phyloP scores from a whole-genome alignment of 1,284 basidiomycete genomes.

The Gymnopus androsaceus region DNA sequence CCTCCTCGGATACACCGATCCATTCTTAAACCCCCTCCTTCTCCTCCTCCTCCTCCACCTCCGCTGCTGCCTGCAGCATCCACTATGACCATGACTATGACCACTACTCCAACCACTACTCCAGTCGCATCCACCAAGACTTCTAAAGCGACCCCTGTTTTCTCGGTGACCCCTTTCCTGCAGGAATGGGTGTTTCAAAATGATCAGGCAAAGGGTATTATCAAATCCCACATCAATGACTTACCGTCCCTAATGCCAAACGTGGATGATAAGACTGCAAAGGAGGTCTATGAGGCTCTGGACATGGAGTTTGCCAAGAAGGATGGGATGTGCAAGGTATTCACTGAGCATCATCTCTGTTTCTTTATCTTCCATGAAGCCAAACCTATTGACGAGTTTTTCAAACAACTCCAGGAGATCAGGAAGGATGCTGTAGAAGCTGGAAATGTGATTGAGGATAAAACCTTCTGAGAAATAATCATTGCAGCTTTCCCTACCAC shows the following conservation, averaged over 20 bases:
- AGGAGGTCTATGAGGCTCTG: neutral
- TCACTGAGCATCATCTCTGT: neutral
- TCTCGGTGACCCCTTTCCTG: too few species aligned
- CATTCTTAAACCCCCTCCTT: neutral
- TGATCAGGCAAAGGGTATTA: neutral
- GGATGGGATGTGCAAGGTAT: constrained; percentile 1
- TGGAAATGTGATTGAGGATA: neutral
- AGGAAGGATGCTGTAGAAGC: constrained; percentile 7
- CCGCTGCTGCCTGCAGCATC: too few species aligned
- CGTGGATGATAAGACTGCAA: neutral
- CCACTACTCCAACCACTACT: too few species aligned
- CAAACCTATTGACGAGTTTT: neutral
- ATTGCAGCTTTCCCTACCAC: constrained; percentile 7
- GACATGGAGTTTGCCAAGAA: neutral
- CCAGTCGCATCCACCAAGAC: too few species aligned
- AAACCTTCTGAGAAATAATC: neutral
- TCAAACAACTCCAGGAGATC: neutral
- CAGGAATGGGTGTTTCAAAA: constrained; percentile 7
- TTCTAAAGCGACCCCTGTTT: too few species aligned
- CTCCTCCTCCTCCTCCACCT: neutral
- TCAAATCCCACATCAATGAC: constrained; percentile 1
- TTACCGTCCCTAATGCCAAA: neutral
- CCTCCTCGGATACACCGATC: constrained; percentile 3
- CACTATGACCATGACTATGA: too few species aligned
- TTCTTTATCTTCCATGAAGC: neutral